Evolutionary conservation across 345 rosid species (phyloP).

Genomic region (Salix arbutifolia): DNA sequence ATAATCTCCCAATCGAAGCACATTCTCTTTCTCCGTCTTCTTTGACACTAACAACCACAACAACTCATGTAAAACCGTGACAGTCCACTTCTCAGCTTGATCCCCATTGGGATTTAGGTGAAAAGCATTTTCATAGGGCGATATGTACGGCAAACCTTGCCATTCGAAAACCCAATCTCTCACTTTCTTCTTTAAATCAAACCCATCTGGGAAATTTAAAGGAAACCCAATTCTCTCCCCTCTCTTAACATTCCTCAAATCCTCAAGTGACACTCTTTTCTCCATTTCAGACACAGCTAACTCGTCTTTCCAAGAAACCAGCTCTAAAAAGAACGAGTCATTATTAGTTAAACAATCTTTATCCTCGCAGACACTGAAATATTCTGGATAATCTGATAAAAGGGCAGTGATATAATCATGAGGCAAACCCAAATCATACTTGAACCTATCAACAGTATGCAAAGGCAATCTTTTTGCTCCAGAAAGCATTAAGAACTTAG

Average conservation of each 20-base stretch:
- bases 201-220: constrained; percentile 73
- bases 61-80: constrained; percentile 75
- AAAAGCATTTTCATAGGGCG: constrained; percentile 65
- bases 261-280: constrained; percentile 34
- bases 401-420: constrained; percentile 49
- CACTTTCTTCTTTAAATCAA: constrained; percentile 54
- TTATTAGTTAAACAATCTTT: constrained; percentile 26
- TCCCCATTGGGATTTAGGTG: constrained; percentile 56
- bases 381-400: constrained; percentile 65
- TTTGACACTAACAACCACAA: constrained; percentile 56
- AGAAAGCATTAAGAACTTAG: constrained; percentile 66
- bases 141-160: constrained; percentile 76
- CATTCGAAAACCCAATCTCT: constrained; percentile 68
- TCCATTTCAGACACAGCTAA: constrained; percentile 65
- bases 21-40: constrained; percentile 69
- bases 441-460: constrained; percentile 45
- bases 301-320: constrained; percentile 45
- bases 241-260: constrained; percentile 21
- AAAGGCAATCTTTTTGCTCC: constrained; percentile 49
- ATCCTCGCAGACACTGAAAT: constrained; percentile 44
- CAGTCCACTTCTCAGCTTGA: constrained; percentile 77
- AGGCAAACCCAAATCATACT: constrained; percentile 75
- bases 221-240: constrained; percentile 50
- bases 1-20: constrained; percentile 59
- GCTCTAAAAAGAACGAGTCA: constrained; percentile 40